A percentile compares a stretch with the other conserved stretches of the same genome.
These are phyloP conservation scores for Podospora fimiseda DNA, from an alignment of 495 filamentous ascomycete species.

Conservation along the genomic window DNA sequence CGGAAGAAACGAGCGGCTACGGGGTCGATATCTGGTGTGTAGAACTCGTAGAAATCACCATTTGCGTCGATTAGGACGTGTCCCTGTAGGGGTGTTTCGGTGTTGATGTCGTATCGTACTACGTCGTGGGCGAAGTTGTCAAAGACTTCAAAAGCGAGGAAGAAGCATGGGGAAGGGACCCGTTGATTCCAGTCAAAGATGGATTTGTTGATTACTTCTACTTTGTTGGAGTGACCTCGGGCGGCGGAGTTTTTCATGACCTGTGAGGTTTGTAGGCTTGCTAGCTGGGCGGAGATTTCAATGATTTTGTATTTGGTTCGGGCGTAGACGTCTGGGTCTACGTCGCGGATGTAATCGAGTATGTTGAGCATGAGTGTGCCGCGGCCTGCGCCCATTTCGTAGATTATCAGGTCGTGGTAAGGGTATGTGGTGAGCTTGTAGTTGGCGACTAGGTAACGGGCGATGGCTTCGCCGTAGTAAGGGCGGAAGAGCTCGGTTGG, in stretches of 20 bases:
- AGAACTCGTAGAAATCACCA: conserved; percentile 96
- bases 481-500: conserved; percentile 95
- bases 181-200: conserved; percentile 90
- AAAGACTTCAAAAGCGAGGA: conserved; percentile 96
- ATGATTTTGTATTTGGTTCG: conserved; percentile 93
- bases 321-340: conserved; percentile 85
- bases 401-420: conserved; percentile 95
- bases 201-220: conserved; percentile 89
- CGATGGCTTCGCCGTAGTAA: conserved; percentile 95
- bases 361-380: conserved; percentile 98
- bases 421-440: conserved; percentile 92
- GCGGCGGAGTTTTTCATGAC: conserved; percentile 55
- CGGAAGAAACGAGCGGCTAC: conserved; percentile 74
- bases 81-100: conserved; percentile 74
- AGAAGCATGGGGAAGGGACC: conserved; percentile 88
- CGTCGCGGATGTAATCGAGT: conserved; percentile 88
- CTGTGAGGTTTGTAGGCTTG: conserved; percentile 66
- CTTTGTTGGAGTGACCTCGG: conserved; percentile 70
- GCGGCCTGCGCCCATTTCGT: conserved; percentile 97
- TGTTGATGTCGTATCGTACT: conserved; percentile 75
- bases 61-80: conserved; percentile 72
- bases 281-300: conserved; percentile 80
- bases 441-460: conserved; percentile 87
- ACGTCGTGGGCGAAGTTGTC: conserved; percentile 97
- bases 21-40: conserved; percentile 70